Base-by-base conservation (phyloP, 1,139 yeast genomes). In the Blastobotrys aristatus region DNA sequence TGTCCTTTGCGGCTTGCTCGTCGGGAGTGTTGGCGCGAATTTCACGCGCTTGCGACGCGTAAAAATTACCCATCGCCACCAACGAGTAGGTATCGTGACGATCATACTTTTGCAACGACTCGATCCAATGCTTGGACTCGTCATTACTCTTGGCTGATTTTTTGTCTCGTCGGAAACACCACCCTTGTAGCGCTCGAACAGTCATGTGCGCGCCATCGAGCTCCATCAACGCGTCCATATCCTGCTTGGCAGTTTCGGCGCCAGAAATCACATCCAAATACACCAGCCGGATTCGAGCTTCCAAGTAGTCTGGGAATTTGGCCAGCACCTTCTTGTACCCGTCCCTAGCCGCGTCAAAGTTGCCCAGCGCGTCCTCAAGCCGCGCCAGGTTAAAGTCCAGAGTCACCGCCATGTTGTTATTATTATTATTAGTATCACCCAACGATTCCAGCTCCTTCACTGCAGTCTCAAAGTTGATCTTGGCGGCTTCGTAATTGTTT, bases 161-260 rank as follows among this genome's bases (percentile, higher is more conserved):
- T 46, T 61, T 61, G 53, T 75, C 78, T 46, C 77, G 76, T 53
- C 77, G 76, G 53, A 88, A 71, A 62, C 80, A 87, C 97, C 97
- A 94, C 31, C 96, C 95, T 65, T 84, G 87, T 56, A 92, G 83
- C 0, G 98, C 86, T 53, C 99, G 80, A 2, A 87, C 80, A 63
- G 90, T 96, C 53, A 88, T 69, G 60, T 88, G 79, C 16, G 80
- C 76, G 1, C 80, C 75, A 55, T 80, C 75, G 31, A 73, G 66
- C 2, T 69, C 66, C 48, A 89, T 66, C 7, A 92, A 66, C 4
- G 69, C 62, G 45, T 77, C 75, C 50, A 87, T 71, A 50, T 81
- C 83, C 3, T 68, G 58, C 53, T 77, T 77, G 46, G 69, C 74
- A 36, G 64, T 61, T 18, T 64, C 63, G 26, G 65, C 68, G 30